Evolutionary conservation across 192 early-diverging fungal genomes (phyloP).

Genomic region (Coemansia aciculifera): DNA sequence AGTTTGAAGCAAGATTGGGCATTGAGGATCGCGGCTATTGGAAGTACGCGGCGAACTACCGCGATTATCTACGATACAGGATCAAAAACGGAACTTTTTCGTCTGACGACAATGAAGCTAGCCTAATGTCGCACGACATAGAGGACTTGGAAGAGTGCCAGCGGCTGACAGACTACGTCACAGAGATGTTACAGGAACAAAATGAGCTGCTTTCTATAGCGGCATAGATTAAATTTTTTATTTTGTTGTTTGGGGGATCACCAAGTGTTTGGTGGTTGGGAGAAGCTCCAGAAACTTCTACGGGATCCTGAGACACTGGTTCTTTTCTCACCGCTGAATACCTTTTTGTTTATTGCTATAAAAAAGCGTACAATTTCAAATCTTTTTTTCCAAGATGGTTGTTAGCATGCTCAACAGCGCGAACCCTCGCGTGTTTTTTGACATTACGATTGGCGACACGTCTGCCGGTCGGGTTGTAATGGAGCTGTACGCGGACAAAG

Average conservation of each 20-base stretch:
- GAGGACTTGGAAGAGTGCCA: constrained; percentile 23
- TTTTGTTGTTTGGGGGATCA: not conserved
- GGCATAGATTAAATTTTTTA: not conserved
- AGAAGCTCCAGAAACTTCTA: not conserved
- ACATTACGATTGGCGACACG: constrained; percentile 54
- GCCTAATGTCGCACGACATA: not conserved
- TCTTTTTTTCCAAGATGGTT: constrained; percentile 20
- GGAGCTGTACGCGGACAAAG: constrained; percentile 63
- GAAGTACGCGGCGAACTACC: constrained; percentile 45
- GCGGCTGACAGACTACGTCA: constrained; percentile 11
- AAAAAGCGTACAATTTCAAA: not conserved
- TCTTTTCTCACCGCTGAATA: not conserved
- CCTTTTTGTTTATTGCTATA: constrained; percentile 6
- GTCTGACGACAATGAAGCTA: not conserved
- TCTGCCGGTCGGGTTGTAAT: constrained; percentile 55
- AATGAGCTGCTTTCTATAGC: not conserved
- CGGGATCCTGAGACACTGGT: not conserved
- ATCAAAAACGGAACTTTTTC: constrained; percentile 18
- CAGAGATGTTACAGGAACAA: not conserved
- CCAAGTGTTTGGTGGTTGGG: not conserved
- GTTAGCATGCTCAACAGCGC: constrained; percentile 37
- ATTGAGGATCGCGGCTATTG: constrained; percentile 45
- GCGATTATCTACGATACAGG: constrained; percentile 37
- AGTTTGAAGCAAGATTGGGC: constrained; percentile 48
- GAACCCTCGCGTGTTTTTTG: constrained; percentile 61